Percentiles rank a stretch among this genome's conserved stretches.
These are phyloP conservation scores for Gossypium ekmanianum DNA, from an alignment of 345 rosid species.

Conservation along the genomic window DNA sequence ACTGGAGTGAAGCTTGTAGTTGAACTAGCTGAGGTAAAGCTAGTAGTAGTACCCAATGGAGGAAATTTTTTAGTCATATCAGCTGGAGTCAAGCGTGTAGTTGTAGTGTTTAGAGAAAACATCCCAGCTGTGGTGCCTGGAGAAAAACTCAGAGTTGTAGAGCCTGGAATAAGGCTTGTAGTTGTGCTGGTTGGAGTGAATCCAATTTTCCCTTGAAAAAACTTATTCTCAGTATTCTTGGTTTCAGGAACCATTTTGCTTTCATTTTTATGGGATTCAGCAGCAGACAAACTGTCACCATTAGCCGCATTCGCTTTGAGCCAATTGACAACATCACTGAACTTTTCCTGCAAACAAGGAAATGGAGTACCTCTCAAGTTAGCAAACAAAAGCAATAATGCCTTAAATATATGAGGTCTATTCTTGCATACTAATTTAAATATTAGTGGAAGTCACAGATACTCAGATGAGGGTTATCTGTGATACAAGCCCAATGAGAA, in stretches of 20 bases:
- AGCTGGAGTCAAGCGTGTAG: slow-evolving; percentile 1
- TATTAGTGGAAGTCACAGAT: not conserved
- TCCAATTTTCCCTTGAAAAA: slow-evolving; percentile 35
- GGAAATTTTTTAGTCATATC: slow-evolving; percentile 1
- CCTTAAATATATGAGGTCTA: not conserved
- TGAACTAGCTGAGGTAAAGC: not conserved
- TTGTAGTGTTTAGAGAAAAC: slow-evolving; percentile 16
- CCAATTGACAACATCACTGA: slow-evolving; percentile 87
- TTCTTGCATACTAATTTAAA: not conserved
- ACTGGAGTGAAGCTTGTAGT: slow-evolving; percentile 3
- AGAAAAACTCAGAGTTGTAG: slow-evolving; percentile 17
- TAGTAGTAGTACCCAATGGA: slow-evolving; percentile 2
- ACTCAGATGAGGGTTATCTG: not conserved
- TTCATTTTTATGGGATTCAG: slow-evolving; percentile 40
- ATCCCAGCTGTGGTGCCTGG: slow-evolving; percentile 15
- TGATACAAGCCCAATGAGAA: not conserved
- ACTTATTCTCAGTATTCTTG: slow-evolving; percentile 37
- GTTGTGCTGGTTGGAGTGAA: slow-evolving; percentile 20
- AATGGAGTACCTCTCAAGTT: not conserved
- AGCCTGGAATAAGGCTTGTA: slow-evolving; percentile 21
- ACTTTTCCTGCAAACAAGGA: slow-evolving; percentile 56
- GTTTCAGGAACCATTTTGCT: slow-evolving; percentile 41
- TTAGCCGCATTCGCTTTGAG: slow-evolving; percentile 60
- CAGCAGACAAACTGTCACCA: slow-evolving; percentile 38
- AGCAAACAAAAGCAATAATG: slow-evolving; percentile 13